Conservation (phyloP, 2,329 filamentous ascomycete genomes). For the Aspergillus nomiae region DNA sequence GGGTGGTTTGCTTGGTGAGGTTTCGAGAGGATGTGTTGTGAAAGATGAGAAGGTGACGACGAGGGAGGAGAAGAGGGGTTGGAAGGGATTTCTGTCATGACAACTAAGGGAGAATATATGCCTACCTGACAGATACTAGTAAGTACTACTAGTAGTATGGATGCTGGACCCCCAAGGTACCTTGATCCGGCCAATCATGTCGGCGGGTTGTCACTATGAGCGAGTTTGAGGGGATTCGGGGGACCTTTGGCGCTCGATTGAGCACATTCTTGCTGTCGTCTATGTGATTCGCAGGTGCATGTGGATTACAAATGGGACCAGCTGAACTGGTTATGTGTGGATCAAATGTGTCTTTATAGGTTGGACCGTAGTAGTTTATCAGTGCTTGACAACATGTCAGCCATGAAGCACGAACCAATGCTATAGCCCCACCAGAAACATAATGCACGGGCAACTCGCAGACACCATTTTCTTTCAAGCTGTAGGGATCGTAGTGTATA, state of each 20-base stretch:
- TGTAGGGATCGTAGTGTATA: too few relatives aligned
- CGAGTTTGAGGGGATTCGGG: slow-evolving; percentile 6
- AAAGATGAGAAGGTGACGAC: not conserved
- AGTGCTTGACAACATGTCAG: too few relatives aligned
- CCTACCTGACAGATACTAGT: not conserved
- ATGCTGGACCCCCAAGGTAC: slow-evolving; percentile 9
- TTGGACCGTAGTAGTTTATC: too few relatives aligned
- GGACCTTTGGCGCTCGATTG: slow-evolving; percentile 13
- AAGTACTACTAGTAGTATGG: not conserved
- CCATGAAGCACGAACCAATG: too few relatives aligned
- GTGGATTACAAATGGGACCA: not conserved
- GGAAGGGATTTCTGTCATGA: not conserved
- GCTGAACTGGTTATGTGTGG: too few relatives aligned
- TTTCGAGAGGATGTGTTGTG: not conserved
- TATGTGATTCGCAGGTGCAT: not conserved
- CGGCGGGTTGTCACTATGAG: not conserved
- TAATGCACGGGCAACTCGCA: too few relatives aligned
- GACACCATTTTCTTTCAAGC: too few relatives aligned
- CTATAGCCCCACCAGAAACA: too few relatives aligned
- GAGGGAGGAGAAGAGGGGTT: not conserved
- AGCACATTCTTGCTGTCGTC: slow-evolving; percentile 5
- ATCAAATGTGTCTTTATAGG: too few relatives aligned
- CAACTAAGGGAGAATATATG: not conserved
- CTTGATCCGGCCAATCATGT: slow-evolving; percentile 5
- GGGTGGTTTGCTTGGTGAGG: not conserved